phyloP scores from a whole-genome alignment of 1,284 basidiomycete species.

The Nidula niveotomentosa region DNA sequence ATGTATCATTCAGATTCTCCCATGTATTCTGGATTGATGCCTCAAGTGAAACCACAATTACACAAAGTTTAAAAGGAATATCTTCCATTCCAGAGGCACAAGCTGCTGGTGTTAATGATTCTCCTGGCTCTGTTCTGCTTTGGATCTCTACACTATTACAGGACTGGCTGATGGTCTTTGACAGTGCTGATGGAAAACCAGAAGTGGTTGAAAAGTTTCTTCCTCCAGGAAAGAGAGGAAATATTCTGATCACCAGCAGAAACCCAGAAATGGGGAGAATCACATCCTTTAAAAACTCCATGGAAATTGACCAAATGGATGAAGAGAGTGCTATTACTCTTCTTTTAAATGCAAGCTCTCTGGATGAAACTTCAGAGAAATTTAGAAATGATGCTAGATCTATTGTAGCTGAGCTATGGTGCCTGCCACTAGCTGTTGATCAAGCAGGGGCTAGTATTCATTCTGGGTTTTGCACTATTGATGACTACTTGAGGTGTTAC shows the following conservation, averaged over 20 bases:
- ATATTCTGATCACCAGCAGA: constrained; percentile 2
- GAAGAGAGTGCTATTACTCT: background rate
- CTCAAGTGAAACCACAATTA: background rate
- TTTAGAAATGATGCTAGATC: background rate
- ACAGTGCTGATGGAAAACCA: constrained; percentile 1
- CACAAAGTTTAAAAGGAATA: background rate
- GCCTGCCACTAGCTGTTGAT: constrained; percentile 5
- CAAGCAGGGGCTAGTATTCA: constrained; percentile 5
- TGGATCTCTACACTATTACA: background rate
- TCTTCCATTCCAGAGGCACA: background rate
- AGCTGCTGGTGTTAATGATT: background rate
- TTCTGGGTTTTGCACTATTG: background rate
- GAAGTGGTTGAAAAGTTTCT: background rate
- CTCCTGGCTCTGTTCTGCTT: background rate
- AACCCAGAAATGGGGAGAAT: background rate
- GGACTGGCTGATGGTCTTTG: background rate
- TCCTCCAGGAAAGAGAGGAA: background rate
- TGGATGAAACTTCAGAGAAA: background rate
- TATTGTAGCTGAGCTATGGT: constrained; percentile 2
- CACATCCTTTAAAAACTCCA: background rate
- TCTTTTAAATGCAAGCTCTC: background rate
- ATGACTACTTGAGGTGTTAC: background rate
- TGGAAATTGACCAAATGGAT: background rate
- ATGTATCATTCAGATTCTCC: background rate
- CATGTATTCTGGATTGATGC: constrained; percentile 3